Evolutionary conservation across 768 basidiomycete genomes (phyloP), one percentile per base, ranked within the genome.

Genomic region (Myochromella boudieri): DNA sequence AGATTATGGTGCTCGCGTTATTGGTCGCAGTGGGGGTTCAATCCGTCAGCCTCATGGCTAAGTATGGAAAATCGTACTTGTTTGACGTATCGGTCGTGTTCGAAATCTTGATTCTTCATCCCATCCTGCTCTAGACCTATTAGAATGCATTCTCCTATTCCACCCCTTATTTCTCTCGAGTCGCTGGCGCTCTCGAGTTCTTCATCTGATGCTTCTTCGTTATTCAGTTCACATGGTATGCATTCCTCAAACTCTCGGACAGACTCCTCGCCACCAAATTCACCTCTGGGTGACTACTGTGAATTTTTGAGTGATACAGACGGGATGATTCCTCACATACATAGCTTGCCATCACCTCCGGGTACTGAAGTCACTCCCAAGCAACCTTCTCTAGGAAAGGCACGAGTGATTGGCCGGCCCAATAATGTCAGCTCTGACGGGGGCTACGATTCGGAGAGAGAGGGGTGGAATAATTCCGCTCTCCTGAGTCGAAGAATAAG

Each of bases 391-490:
- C 24, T 31, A 8, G 39, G 29, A n/a, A 40, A 28, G 20, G n/a
- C n/a, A n/a, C n/a, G n/a, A n/a, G n/a, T n/a, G n/a, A n/a, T n/a
- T n/a, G n/a, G n/a, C n/a, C n/a, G n/a, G n/a, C n/a, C n/a, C n/a
- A n/a, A n/a, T n/a, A n/a, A n/a, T n/a, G 27, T 29, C 17, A 37
- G 18, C 18, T 32, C 45, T 8, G 48, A 57, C 32, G 18, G 26
- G 2, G 53, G 56, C 32, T 57, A 57, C 41, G 45, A 57, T 2
- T 57, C 56, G 37, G 56, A 52, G 24, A 42, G 42, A 3, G 50
- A 57, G 40, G 34, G 25, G 25, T 14, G n/a, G 24, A 11, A 37
- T n/a, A 37, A 20, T 24, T 17, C 12, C 4, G 9, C 4, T 15
- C 28, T 12, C 18, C 11, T 12, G 11, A 18, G 36, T 17, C 45